These are phyloP conservation scores for Prototheca wickerhamii DNA, from an alignment of 163 green algal species.

Conservation along the genomic window DNA sequence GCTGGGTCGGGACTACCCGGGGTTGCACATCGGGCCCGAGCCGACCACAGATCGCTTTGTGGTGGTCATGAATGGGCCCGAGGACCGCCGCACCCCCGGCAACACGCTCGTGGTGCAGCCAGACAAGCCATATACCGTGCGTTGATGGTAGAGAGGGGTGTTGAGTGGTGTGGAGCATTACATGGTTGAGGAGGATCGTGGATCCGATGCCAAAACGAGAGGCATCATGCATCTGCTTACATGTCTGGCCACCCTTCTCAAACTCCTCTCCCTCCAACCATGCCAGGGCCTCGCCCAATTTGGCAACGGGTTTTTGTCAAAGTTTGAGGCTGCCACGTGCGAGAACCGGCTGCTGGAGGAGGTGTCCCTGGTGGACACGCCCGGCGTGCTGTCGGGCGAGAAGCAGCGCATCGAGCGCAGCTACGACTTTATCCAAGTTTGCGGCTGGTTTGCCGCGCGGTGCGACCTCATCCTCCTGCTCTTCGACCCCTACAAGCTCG, in stretches of 20 bases:
- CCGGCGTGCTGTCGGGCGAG: slow-evolving; percentile 81
- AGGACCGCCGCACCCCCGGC: slow-evolving; percentile 79
- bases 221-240: no score
- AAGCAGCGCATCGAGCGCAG: slow-evolving; percentile 94
- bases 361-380: slow-evolving; percentile 90
- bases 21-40: slow-evolving; percentile 84
- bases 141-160: neutral
- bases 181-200: no score
- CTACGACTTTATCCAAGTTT: slow-evolving; percentile 80
- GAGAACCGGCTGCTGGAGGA: slow-evolving; percentile 71
- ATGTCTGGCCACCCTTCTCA: no score
- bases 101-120: slow-evolving; percentile 95
- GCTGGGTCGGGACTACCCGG: slow-evolving; percentile 85
- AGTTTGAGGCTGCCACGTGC: slow-evolving; percentile 78
- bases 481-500: slow-evolving; percentile 97
- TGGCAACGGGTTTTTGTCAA: slow-evolving; percentile 77
- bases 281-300: slow-evolving; percentile 32
- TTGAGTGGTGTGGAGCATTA: no score
- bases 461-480: slow-evolving; percentile 95
- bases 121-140: slow-evolving; percentile 78
- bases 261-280: neutral
- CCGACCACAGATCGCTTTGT: slow-evolving; percentile 91
- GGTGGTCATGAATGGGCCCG: slow-evolving; percentile 68
- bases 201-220: no score
- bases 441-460: slow-evolving; percentile 86